Conservation (phyloP, 2,329 filamentous ascomycete genomes). For the Fusarium clavum region DNA sequence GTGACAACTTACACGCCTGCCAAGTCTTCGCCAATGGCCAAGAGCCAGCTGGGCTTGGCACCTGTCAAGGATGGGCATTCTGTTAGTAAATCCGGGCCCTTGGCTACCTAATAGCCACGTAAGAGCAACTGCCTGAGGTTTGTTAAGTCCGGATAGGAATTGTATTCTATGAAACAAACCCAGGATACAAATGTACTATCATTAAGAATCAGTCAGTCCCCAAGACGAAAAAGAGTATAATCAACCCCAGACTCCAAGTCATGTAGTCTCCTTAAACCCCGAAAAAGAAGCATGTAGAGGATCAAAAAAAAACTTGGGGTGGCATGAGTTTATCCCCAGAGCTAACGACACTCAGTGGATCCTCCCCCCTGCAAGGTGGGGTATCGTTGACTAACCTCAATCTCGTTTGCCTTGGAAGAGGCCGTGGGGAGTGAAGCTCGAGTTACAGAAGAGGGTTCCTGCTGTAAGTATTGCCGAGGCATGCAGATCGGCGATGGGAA, state of each 20-base stretch:
- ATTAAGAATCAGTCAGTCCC: no score
- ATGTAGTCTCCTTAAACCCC: slow-evolving; percentile 24
- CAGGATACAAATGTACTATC: no score
- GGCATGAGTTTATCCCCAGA: slow-evolving; percentile 40
- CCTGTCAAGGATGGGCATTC: slow-evolving; percentile 37
- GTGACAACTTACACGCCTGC: slow-evolving; percentile 30
- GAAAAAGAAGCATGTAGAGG: slow-evolving; percentile 17
- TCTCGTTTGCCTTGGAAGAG: slow-evolving; percentile 41
- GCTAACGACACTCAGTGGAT: slow-evolving; percentile 7
- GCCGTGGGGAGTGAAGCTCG: slow-evolving; percentile 31
- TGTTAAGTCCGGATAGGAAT: neutral
- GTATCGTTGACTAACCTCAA: slow-evolving; percentile 41
- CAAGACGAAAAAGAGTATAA: slow-evolving; percentile 13
- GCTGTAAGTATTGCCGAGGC: slow-evolving; percentile 1
- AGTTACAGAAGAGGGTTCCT: neutral
- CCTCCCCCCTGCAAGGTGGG: slow-evolving; percentile 17
- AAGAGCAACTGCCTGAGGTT: slow-evolving; percentile 34
- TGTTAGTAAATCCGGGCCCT: slow-evolving; percentile 42
- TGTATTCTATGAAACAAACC: neutral
- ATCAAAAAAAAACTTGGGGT: slow-evolving; percentile 30
- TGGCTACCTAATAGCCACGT: slow-evolving; percentile 44
- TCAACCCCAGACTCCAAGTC: slow-evolving; percentile 1
- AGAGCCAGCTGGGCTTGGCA: slow-evolving; percentile 32
- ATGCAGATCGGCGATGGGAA: slow-evolving; percentile 20
- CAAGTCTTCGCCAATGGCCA: slow-evolving; percentile 23